These are phyloP conservation scores for Backusella tuberculispora DNA, from an alignment of 192 early-diverging fungal genomes.

Conservation along the genomic window DNA sequence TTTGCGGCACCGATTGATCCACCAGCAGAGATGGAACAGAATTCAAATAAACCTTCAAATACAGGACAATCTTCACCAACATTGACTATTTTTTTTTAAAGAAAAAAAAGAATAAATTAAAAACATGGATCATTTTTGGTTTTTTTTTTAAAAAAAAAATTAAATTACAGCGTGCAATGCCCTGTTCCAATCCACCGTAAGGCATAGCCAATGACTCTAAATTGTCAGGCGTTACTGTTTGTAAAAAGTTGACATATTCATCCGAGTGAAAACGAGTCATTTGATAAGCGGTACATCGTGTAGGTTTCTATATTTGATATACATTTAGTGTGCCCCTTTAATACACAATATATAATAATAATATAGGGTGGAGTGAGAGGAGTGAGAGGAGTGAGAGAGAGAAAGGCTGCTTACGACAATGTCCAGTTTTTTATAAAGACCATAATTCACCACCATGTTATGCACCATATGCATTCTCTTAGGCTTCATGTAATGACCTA, in stretches of 20 bases:
- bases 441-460: slow-evolving; percentile 90
- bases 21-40: slow-evolving; percentile 88
- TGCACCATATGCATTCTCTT: slow-evolving; percentile 93
- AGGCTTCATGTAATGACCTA: slow-evolving; percentile 98
- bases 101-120: not conserved
- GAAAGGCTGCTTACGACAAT: slow-evolving; percentile 54
- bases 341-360: not conserved
- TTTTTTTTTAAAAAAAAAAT: not conserved
- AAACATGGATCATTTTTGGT: not conserved
- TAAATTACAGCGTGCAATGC: slow-evolving; percentile 54
- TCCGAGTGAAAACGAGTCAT: slow-evolving; percentile 94
- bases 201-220: slow-evolving; percentile 59
- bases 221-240: slow-evolving; percentile 74
- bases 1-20: slow-evolving; percentile 89
- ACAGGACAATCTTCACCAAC: slow-evolving; percentile 94
- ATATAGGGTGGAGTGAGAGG: not conserved
- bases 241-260: slow-evolving; percentile 91
- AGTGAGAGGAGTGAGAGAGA: not conserved
- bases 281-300: slow-evolving; percentile 82
- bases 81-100: slow-evolving; percentile 60
- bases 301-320: slow-evolving; percentile 57
- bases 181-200: slow-evolving; percentile 57
- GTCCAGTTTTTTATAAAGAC: slow-evolving; percentile 90
- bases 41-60: slow-evolving; percentile 95
- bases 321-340: too few relatives aligned